A percentile compares a stretch with the other conserved stretches of the same genome.
Evolutionary conservation across 345 rosid species (phyloP).

Genomic region (Limnanthes douglasii): DNA sequence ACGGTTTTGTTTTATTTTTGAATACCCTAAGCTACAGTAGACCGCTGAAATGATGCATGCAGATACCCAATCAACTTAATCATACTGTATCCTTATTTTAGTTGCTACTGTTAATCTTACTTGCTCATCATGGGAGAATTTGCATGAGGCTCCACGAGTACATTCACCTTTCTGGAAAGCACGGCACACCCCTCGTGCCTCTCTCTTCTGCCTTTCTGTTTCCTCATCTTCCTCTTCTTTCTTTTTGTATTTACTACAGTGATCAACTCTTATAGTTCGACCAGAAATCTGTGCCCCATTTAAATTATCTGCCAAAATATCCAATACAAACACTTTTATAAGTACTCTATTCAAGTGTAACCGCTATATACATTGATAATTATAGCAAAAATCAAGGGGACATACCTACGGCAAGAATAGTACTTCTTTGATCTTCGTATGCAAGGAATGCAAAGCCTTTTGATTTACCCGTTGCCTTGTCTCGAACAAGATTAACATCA

Average conservation of each 20-base stretch:
- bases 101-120: constrained; percentile 18
- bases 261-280: constrained; percentile 61
- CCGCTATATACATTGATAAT: too few species aligned
- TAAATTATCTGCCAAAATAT: constrained; percentile 56
- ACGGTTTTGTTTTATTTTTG: too few species aligned
- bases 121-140: constrained; percentile 78
- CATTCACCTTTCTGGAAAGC: constrained; percentile 95
- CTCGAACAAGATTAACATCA: constrained; percentile 81
- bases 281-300: constrained; percentile 72
- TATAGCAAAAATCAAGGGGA: neutral
- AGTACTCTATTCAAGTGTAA: neutral
- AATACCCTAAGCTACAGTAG: too few species aligned
- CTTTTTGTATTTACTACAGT: constrained; percentile 53
- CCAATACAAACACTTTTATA: too few species aligned
- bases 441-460: constrained; percentile 87
- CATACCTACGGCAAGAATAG: constrained; percentile 78
- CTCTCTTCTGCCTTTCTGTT: constrained; percentile 43
- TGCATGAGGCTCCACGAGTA: constrained; percentile 73
- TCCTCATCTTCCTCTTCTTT: constrained; percentile 89
- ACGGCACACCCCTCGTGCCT: constrained; percentile 80
- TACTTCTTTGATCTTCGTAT: constrained; percentile 91
- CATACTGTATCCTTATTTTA: too few species aligned
- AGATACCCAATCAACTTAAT: too few species aligned
- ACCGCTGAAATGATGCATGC: too few species aligned
- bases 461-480: constrained; percentile 86